Evolutionary conservation across 2,329 filamentous ascomycete species (phyloP).

Genomic region (Fusarium anguioides): DNA sequence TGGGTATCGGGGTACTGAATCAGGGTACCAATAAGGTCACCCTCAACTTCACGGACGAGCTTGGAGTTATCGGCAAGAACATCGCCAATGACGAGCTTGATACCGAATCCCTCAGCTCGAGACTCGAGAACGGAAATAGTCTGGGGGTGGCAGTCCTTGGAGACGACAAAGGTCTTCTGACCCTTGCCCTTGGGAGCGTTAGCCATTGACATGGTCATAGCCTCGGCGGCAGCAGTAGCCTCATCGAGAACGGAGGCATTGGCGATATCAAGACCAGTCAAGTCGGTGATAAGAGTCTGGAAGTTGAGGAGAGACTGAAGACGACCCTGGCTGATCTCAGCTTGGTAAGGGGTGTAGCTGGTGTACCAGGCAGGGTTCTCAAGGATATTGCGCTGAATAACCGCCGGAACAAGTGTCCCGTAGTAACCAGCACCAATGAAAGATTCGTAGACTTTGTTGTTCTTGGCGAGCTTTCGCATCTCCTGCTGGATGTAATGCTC

Average conservation of each 20-base stretch:
- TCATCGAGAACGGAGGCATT: slow-evolving; percentile 94
- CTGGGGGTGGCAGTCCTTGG: slow-evolving; percentile 84
- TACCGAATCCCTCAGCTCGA: slow-evolving; percentile 88
- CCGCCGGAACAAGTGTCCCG: slow-evolving; percentile 82
- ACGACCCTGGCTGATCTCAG: slow-evolving; percentile 95
- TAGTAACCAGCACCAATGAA: slow-evolving; percentile 93
- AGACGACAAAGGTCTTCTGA: slow-evolving; percentile 86
- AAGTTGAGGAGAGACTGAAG: slow-evolving; percentile 94
- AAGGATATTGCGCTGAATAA: slow-evolving; percentile 92
- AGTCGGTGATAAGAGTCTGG: slow-evolving; percentile 89
- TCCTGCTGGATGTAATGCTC: slow-evolving; percentile 46
- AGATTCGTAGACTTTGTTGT: slow-evolving; percentile 63
- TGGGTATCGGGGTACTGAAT: slow-evolving; percentile 94
- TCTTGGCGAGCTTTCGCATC: slow-evolving; percentile 69
- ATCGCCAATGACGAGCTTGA: slow-evolving; percentile 80
- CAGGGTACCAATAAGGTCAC: slow-evolving; percentile 87
- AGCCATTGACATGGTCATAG: slow-evolving; percentile 88
- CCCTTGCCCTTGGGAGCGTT: slow-evolving; percentile 71
- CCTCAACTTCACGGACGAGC: slow-evolving; percentile 77
- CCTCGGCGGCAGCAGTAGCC: slow-evolving; percentile 91
- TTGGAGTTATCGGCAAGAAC: slow-evolving; percentile 73
- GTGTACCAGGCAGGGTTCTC: slow-evolving; percentile 98
- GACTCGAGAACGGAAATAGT: slow-evolving; percentile 86
- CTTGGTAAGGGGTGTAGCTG: slow-evolving; percentile 96
- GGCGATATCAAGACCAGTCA: slow-evolving; percentile 87